A percentile compares a stretch with the other conserved stretches of the same genome.
phyloP scores from a whole-genome alignment of 164 flowering plant genomes.

The Vitis vinifera region DNA sequence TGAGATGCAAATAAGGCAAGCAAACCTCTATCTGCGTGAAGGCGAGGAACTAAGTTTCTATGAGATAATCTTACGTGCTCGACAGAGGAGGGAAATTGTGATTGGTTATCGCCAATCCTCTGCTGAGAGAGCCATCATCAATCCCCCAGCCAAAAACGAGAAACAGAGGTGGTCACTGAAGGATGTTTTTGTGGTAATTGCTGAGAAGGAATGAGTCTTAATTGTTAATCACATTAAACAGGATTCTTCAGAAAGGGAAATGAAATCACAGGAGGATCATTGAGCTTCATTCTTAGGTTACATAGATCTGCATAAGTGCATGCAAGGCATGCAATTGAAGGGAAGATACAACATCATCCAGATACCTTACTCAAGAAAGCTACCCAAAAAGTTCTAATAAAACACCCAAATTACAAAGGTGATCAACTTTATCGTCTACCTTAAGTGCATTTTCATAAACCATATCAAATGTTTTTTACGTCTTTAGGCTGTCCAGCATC shows the following conservation, averaged over 20 bases:
- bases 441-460: too few species aligned
- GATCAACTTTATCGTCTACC: too few species aligned
- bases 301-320: too few species aligned
- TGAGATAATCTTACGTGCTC: slow-evolving; percentile 67
- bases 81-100: slow-evolving; percentile 70
- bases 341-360: too few species aligned
- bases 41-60: slow-evolving; percentile 78
- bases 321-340: too few species aligned
- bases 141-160: slow-evolving; percentile 67
- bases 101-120: slow-evolving; percentile 64
- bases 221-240: background rate
- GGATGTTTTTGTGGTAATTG: slow-evolving; percentile 73
- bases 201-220: slow-evolving; percentile 47
- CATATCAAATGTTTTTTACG: too few species aligned
- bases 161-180: slow-evolving; percentile 56
- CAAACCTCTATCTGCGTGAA: slow-evolving; percentile 64
- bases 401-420: too few species aligned
- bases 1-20: slow-evolving; percentile 78
- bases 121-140: slow-evolving; percentile 74
- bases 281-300: too few species aligned
- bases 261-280: too few species aligned
- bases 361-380: too few species aligned
- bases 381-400: too few species aligned
- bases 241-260: background rate
- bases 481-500: too few species aligned